phyloP scores from a whole-genome alignment of 2,329 filamentous ascomycete species.

The Phialocephala sp. region DNA sequence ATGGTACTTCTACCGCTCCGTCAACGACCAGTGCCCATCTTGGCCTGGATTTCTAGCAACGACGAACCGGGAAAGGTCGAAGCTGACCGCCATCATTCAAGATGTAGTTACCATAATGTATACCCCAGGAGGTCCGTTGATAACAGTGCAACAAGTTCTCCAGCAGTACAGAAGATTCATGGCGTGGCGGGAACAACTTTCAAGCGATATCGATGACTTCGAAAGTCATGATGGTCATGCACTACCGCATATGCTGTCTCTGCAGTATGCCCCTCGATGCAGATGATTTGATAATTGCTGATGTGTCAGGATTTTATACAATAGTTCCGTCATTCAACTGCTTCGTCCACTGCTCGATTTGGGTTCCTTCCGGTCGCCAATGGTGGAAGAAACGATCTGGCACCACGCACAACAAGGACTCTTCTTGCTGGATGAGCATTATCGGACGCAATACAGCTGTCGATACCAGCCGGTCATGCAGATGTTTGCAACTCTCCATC shows the following conservation, averaged over 20 bases:
- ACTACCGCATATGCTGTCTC: conserved; percentile 43
- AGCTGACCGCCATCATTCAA: conserved; percentile 39
- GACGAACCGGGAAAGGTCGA: conserved; percentile 41
- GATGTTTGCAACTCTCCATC: conserved; percentile 42
- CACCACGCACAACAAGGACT: conserved; percentile 42
- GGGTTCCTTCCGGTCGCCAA: conserved; percentile 32
- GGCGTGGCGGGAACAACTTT: conserved; percentile 40
- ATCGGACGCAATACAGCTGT: conserved; percentile 39
- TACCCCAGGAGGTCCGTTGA: conserved; percentile 19
- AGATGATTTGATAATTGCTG: conserved; percentile 20
- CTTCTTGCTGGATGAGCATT: conserved; percentile 40
- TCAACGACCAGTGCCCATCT: conserved; percentile 29
- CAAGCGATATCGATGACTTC: conserved; percentile 33
- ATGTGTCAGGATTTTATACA: conserved; percentile 42
- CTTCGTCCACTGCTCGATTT: conserved; percentile 42
- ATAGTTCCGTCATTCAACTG: conserved; percentile 39
- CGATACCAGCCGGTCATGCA: conserved; percentile 44
- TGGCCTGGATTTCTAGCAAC: conserved; percentile 38
- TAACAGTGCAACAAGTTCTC: conserved; percentile 35
- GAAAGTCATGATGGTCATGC: conserved; percentile 31
- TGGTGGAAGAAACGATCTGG: conserved; percentile 39
- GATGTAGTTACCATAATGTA: conserved; percentile 39
- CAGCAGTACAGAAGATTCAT: conserved; percentile 39
- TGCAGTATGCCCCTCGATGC: conserved; percentile 38
- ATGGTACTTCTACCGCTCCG: conserved; percentile 39